Conservation (phyloP, 139 green algal species). For the Asterochloris sp. region DNA sequence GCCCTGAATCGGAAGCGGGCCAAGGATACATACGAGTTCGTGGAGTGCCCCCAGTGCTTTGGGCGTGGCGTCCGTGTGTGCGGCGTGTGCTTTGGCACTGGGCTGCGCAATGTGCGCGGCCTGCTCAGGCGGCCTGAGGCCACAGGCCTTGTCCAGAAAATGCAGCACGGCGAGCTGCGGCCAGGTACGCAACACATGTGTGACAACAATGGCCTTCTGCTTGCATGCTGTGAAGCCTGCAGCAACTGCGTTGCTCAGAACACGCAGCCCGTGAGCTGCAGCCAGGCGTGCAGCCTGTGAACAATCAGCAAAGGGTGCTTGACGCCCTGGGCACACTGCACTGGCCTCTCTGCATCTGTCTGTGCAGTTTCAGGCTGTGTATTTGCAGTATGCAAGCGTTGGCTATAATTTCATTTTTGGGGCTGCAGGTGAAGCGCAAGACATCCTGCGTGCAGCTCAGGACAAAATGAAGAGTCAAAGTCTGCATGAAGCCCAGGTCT, state of each 20-base stretch:
- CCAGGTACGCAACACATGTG: conserved; percentile 41
- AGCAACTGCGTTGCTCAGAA: no score
- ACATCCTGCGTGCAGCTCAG: background rate
- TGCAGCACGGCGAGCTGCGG: conserved; percentile 87
- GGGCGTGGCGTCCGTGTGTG: conserved; percentile 88
- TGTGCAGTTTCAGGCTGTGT: background rate
- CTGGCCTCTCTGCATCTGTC: background rate
- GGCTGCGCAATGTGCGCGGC: conserved; percentile 85
- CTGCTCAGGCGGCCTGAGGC: conserved; percentile 91
- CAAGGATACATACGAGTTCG: conserved; percentile 97
- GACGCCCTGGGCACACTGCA: no score
- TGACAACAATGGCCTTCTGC: background rate
- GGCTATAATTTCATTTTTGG: background rate
- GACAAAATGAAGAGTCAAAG: no score
- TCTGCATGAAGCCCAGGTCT: no score
- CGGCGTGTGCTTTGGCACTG: conserved; percentile 94
- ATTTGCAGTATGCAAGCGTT: background rate
- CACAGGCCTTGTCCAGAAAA: conserved; percentile 85
- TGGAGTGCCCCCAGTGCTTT: conserved; percentile 97
- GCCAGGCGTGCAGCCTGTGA: no score
- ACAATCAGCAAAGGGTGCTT: no score
- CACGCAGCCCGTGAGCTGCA: no score
- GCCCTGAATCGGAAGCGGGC: conserved; percentile 87
- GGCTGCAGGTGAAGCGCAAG: background rate
- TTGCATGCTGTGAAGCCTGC: background rate